Evolutionary conservation across 1,284 basidiomycete genomes (phyloP).

Genomic region (Ganoderma lingzhi): DNA sequence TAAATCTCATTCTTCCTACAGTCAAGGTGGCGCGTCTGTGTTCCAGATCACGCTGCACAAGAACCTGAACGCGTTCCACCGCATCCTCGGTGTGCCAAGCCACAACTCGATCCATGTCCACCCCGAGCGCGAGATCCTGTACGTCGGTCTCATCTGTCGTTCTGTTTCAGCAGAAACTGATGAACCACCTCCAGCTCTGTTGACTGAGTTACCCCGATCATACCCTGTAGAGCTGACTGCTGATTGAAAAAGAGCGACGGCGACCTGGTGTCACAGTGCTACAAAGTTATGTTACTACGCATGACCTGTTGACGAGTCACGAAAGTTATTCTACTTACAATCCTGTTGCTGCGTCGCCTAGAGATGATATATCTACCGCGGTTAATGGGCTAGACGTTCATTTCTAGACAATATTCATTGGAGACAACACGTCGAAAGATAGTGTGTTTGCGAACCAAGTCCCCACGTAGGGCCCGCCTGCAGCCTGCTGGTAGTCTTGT

Average conservation of each 20-base stretch:
- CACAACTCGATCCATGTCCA: constrained; percentile 79
- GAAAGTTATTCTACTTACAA: constrained; percentile 14
- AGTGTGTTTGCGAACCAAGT: too few relatives aligned
- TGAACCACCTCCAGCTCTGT: constrained; percentile 8
- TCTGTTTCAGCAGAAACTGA: background rate
- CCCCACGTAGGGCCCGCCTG: too few relatives aligned
- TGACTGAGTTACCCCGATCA: constrained; percentile 10
- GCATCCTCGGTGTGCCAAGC: constrained; percentile 81
- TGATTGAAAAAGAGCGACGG: background rate
- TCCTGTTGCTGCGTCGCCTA: constrained; percentile 1
- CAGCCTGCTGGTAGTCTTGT: too few relatives aligned
- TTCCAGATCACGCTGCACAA: constrained; percentile 98
- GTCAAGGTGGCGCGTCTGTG: constrained; percentile 88
- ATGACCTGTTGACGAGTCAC: constrained; percentile 7
- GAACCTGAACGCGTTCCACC: constrained; percentile 95
- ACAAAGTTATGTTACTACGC: constrained; percentile 8
- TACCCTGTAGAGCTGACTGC: background rate
- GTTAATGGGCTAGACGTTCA: constrained; percentile 6
- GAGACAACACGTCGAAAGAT: background rate
- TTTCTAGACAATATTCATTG: background rate
- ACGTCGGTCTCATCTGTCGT: constrained; percentile 35
- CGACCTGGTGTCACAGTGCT: constrained; percentile 10
- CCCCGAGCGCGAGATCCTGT: constrained; percentile 57
- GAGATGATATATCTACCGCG: constrained; percentile 5
- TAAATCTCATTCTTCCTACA: constrained; percentile 40